Evolutionary conservation across 305 asterid genomes (phyloP), one percentile per base, ranked within the genome.

Genomic region (Striga hermonthica): DNA sequence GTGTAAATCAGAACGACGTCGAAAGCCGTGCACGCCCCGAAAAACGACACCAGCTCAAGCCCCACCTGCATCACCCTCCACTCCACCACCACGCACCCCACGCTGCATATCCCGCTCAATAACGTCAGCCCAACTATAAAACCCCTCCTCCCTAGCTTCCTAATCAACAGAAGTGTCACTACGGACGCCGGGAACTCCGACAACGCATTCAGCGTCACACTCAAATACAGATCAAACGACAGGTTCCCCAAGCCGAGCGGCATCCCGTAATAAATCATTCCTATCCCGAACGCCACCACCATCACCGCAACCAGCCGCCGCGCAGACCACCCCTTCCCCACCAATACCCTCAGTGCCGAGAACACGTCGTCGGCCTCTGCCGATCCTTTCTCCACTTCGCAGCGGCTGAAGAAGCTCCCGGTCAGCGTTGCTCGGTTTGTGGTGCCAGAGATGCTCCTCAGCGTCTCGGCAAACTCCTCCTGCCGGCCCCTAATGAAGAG

Each of bases 221-320:
- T 82, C 16, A 73, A 12, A 60, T 84, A 86, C 0, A 86, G 62
- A 63, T 80, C 48, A 0, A 84, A 14, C 0, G 79, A 72, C 8
- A 86, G 56, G 60, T 65, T 82, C 5, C 82, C 83, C 0, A 86
- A 77, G 3, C 90, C 95, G 39, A 86, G 60, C 7, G 95, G 86
- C 84, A 82, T 79, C 11, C 95, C 91, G 66, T 84, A 84, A 68
- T 86, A 86, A 7, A 77, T 66, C 70, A 82, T 50, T 4, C 91
- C 91, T 1, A 74, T 53, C 1, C 95, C 95, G 39, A 84, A 80
- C 6, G 74, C 87, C 3, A 58, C 70, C 55, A 62, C 64, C 74
- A 81, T 70, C 12, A 76, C 72, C 22, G 78, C 31, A 15, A 53
- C 8, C 5, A 89, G 78, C 8, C 86, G 82, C 61, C 61, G 64